Base-by-base conservation (phyloP, 2,329 filamentous ascomycete species). In the Xylariales sp. region DNA sequence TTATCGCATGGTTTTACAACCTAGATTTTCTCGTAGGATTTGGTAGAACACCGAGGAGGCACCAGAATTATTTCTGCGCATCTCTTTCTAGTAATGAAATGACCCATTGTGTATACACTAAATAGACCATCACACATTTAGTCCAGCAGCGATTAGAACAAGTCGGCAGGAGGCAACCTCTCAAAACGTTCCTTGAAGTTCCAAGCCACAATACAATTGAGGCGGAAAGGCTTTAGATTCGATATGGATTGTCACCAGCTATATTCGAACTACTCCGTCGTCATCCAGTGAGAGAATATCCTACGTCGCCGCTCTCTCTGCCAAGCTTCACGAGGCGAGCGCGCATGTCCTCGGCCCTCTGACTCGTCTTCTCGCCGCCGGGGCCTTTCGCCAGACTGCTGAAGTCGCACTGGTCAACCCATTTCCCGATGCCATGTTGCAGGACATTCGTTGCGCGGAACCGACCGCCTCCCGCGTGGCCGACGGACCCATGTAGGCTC, bases 401-500 rank as follows among this genome's bases (percentile, higher is more conserved):
- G 64, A 93, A 87, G 74, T 90, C 84, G 69, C 87, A 87, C 30
- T 81, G 73, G 39, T 83, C 83, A 6, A 91, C 89, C 89, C 90
- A 93, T 50, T 80, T 82, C 3, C 90, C 90, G 28, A 93, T 84
- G 3, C 90, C 91, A 80, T 93, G 91, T 83, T 93, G 91, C 75
- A 93, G 78, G 70, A 93, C 91, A 78, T 93, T 93, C 70, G 90
- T 84, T 59, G 91, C 90, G 65, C 91, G 80, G 67, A 86, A 80
- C 49, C 73, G 77, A 64, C 86, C 86, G 1, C 86, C 89, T 2
- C 78, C 80, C 0, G 82, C 82, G 72, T 90, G 86, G 1, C 91
- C 91, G 54, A 92, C 90, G 63, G 88, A 91, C 6, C 91, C 91
- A 78, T 93, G 91, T 74, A 93, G 79, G 68, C 91, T 93, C 83